Conservation (phyloP, 192 early-diverging fungal genomes). For the Coemansia interrupta region DNA sequence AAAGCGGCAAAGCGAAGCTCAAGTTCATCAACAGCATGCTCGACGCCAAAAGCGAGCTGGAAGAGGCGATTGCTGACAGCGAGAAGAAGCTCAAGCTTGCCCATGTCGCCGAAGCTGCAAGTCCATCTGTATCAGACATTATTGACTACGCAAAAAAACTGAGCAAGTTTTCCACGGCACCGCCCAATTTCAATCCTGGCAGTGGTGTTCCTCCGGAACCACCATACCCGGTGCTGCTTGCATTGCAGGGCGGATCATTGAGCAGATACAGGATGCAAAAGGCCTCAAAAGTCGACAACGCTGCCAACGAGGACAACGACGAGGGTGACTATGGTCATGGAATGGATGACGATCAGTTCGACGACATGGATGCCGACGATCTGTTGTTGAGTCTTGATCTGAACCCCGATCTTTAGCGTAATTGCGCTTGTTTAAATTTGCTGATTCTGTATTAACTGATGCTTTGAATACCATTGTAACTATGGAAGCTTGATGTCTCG, state of each 20-base stretch:
- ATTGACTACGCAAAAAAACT: conserved; percentile 52
- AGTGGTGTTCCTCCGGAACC: conserved; percentile 35
- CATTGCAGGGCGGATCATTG: conserved; percentile 46
- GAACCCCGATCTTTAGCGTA: conserved; percentile 48
- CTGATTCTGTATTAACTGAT: no score
- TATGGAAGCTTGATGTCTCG: conserved; percentile 34
- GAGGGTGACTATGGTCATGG: conserved; percentile 28
- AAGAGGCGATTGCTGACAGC: conserved; percentile 19
- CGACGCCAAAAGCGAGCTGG: conserved; percentile 34
- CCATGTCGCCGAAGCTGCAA: conserved; percentile 6
- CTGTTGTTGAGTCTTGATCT: conserved; percentile 49
- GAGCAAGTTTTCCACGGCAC: conserved; percentile 50
- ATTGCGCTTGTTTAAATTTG: not conserved
- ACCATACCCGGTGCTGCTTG: conserved; percentile 49
- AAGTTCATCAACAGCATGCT: conserved; percentile 37
- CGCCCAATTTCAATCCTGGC: conserved; percentile 52
- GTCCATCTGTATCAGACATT: conserved; percentile 32
- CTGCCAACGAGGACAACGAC: conserved; percentile 22
- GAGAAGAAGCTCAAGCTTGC: conserved; percentile 20
- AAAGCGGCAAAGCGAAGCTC: conserved; percentile 35
- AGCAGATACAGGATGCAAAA: conserved; percentile 44
- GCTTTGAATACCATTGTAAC: no score
- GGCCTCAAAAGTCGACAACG: conserved; percentile 1
- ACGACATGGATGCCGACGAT: conserved; percentile 46
- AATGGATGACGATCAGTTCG: conserved; percentile 36